These are phyloP conservation scores for Hypocreales sp. DNA, from an alignment of 2,329 filamentous ascomycete species.

Conservation along the genomic window DNA sequence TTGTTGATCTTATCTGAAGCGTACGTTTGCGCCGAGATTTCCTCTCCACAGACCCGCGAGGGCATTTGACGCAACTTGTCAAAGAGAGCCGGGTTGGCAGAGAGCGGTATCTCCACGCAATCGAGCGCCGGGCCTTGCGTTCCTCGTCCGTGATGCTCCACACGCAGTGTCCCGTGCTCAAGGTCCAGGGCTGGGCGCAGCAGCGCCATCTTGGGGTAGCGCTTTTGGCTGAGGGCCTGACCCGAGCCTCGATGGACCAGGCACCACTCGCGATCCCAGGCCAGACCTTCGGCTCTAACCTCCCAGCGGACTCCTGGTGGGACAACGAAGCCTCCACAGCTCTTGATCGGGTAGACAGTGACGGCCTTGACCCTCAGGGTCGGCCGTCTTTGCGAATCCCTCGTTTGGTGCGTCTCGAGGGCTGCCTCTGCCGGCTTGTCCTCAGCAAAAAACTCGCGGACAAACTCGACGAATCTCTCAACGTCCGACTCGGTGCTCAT, in stretches of 20 bases:
- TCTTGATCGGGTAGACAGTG: constrained; percentile 84
- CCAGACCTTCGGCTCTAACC: constrained; percentile 65
- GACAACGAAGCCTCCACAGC: constrained; percentile 67
- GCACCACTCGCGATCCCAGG: constrained; percentile 96
- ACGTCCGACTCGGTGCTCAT: constrained; percentile 76
- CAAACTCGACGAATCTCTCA: constrained; percentile 52
- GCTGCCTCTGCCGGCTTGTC: neutral
- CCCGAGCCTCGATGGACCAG: constrained; percentile 76
- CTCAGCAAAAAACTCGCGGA: constrained; percentile 49
- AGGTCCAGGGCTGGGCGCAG: constrained; percentile 65
- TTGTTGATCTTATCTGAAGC: constrained; percentile 44
- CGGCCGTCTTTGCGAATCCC: neutral
- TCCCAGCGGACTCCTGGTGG: constrained; percentile 54
- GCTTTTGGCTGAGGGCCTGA: constrained; percentile 75
- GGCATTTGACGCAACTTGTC: constrained; percentile 22
- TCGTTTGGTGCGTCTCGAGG: neutral
- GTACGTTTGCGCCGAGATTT: constrained; percentile 57
- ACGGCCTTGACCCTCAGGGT: constrained; percentile 39
- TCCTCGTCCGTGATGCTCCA: constrained; percentile 31
- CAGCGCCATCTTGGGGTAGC: constrained; percentile 75
- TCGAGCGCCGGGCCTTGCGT: neutral
- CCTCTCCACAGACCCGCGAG: constrained; percentile 73
- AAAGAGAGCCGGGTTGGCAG: constrained; percentile 47
- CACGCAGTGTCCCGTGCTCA: constrained; percentile 43
- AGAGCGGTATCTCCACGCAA: constrained; percentile 44